Conservation (phyloP, 73 alveolate species). For the Paramecium caudatum region DNA sequence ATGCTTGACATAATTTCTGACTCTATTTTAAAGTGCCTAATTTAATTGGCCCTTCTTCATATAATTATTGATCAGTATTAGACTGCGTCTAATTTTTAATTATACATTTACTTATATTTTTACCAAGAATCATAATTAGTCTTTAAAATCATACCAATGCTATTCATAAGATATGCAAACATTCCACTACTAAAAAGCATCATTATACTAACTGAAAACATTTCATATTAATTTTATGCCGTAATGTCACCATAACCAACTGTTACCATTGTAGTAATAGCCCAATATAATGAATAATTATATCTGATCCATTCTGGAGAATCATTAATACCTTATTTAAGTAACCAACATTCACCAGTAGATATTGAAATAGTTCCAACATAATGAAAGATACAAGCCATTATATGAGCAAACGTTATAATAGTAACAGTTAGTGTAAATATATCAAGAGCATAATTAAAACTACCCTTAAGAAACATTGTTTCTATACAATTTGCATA, state of each 20-base stretch:
- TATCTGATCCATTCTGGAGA: not conserved
- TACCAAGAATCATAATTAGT: not conserved
- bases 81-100: not conserved
- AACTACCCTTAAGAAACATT: not conserved
- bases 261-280: slow-evolving; percentile 60
- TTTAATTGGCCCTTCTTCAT: not conserved
- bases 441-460: slow-evolving; percentile 25
- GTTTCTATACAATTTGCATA: slow-evolving; percentile 44
- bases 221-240: slow-evolving; percentile 3
- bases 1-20: slow-evolving; percentile 49
- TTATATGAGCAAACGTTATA: slow-evolving; percentile 7
- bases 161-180: slow-evolving; percentile 48
- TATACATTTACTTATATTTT: not conserved
- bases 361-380: not conserved
- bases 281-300: slow-evolving; percentile 62
- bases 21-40: slow-evolving; percentile 4
- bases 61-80: not conserved
- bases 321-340: not conserved
- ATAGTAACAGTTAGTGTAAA: slow-evolving; percentile 5
- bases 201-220: not conserved
- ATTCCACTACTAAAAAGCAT: slow-evolving; percentile 50
- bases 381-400: not conserved
- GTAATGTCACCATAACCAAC: slow-evolving; percentile 67
- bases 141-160: slow-evolving; percentile 40
- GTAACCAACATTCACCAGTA: slow-evolving; percentile 36